Evolutionary conservation across 352 stramenopile species (phyloP).

Genomic region (Phytophthora sojae): DNA sequence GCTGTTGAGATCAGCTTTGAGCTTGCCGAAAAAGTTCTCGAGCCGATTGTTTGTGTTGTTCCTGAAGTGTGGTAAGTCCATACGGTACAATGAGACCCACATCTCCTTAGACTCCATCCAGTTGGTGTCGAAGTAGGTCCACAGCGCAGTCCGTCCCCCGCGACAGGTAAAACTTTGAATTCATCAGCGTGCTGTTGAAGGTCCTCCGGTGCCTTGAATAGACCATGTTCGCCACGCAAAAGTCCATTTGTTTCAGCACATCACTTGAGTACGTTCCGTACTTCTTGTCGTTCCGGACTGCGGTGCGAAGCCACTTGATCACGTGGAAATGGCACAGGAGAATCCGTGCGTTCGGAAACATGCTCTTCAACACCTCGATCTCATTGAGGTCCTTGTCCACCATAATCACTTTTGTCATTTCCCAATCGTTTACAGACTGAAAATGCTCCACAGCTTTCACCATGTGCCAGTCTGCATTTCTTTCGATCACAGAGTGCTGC

Average conservation of each 20-base stretch:
- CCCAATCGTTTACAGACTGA: constrained; percentile 5
- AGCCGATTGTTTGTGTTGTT: constrained; percentile 18
- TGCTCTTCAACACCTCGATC: constrained; percentile 9
- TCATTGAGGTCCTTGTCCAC: constrained; percentile 16
- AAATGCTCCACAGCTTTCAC: constrained; percentile 10
- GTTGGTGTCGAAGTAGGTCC: too few relatives aligned
- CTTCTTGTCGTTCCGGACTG: constrained; percentile 10
- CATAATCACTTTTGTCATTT: constrained; percentile 5
- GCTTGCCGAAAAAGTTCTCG: constrained; percentile 11
- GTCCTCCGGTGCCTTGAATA: too few relatives aligned
- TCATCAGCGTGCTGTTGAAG: too few relatives aligned
- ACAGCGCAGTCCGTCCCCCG: too few relatives aligned
- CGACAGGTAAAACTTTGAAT: too few relatives aligned
- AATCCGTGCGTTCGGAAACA: neutral
- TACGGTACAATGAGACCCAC: too few relatives aligned
- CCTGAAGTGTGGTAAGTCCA: constrained; percentile 4
- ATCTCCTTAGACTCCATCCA: too few relatives aligned
- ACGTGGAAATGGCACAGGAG: constrained; percentile 13
- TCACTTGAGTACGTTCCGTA: constrained; percentile 2
- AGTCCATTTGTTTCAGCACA: too few relatives aligned
- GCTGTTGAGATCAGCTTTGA: neutral
- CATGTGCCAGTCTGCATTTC: constrained; percentile 11
- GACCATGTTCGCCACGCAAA: too few relatives aligned
- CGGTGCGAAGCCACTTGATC: constrained; percentile 2
- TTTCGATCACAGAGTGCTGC: constrained; percentile 8